phyloP scores from a whole-genome alignment of 352 stramenopile genomes.

The Phytophthora capsici region DNA sequence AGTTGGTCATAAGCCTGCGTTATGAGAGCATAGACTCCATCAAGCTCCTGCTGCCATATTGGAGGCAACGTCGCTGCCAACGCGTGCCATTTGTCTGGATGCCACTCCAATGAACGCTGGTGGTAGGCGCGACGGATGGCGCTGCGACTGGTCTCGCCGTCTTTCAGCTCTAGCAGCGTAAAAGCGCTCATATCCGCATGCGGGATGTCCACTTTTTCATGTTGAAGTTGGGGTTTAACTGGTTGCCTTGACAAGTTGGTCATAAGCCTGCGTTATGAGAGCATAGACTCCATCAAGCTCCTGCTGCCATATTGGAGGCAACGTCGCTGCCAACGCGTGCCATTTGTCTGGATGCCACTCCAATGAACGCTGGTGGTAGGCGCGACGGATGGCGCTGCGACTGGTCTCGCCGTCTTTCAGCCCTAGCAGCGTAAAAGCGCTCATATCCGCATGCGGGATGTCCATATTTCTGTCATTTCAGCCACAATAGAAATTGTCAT shows the following conservation, averaged over 20 bases:
- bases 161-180: constrained; percentile 48
- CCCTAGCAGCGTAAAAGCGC: constrained; percentile 49
- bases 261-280: constrained; percentile 58
- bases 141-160: constrained; percentile 46
- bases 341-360: constrained; percentile 83
- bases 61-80: constrained; percentile 21
- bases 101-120: constrained; percentile 66
- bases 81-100: constrained; percentile 72
- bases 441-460: constrained; percentile 55
- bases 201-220: constrained; percentile 42
- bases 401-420: constrained; percentile 49
- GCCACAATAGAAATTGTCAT: not conserved
- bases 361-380: constrained; percentile 66
- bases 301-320: constrained; percentile 36
- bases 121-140: constrained; percentile 68
- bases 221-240: constrained; percentile 34
- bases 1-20: constrained; percentile 60
- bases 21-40: constrained; percentile 49
- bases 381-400: constrained; percentile 52
- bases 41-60: constrained; percentile 38
- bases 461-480: constrained; percentile 34
- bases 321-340: constrained; percentile 24
- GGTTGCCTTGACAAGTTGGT: constrained; percentile 36
- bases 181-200: constrained; percentile 52
- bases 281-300: constrained; percentile 43